These are phyloP conservation scores for Quillaja saponaria DNA, from an alignment of 306 rosid species.

Conservation along the genomic window DNA sequence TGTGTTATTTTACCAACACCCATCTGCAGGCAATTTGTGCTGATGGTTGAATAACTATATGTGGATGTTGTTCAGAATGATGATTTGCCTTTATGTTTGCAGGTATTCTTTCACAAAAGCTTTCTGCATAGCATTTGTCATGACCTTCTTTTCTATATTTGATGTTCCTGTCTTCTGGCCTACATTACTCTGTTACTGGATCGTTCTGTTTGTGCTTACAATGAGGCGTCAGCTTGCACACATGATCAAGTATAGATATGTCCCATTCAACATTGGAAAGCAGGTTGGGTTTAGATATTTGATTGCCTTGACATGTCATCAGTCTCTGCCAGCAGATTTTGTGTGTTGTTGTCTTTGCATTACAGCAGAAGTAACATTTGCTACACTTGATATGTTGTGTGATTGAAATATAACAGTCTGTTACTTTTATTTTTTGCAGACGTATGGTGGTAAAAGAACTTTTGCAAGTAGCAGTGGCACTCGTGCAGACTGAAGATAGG, in stretches of 20 bases:
- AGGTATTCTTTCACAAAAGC: slow-evolving; percentile 96
- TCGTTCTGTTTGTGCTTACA: slow-evolving; percentile 82
- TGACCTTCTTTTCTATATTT: slow-evolving; percentile 89
- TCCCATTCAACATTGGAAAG: slow-evolving; percentile 80
- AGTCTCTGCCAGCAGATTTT: not conserved
- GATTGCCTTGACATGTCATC: slow-evolving; percentile 6
- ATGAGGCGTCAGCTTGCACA: slow-evolving; percentile 94
- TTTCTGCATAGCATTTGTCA: slow-evolving; percentile 67
- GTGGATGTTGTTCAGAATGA: slow-evolving; percentile 1
- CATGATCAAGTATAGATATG: slow-evolving; percentile 87
- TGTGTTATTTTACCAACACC: slow-evolving; percentile 1
- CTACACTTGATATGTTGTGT: not conserved
- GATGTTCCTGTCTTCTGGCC: slow-evolving; percentile 99
- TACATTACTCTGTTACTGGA: slow-evolving; percentile 81
- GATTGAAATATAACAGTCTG: not conserved
- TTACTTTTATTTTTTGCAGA: slow-evolving; percentile 33
- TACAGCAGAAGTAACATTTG: slow-evolving; percentile 6
- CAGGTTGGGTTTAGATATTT: slow-evolving; percentile 52
- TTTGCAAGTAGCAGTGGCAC: slow-evolving; percentile 49
- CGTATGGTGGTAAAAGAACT: slow-evolving; percentile 46
- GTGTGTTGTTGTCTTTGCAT: not conserved
- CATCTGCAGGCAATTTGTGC: slow-evolving; percentile 1
- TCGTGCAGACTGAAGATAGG: slow-evolving; percentile 49
- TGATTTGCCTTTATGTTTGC: slow-evolving; percentile 29
- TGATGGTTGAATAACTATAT: not conserved